Base-by-base conservation (phyloP, 257 asterid genomes). In the Linaria vulgaris region DNA sequence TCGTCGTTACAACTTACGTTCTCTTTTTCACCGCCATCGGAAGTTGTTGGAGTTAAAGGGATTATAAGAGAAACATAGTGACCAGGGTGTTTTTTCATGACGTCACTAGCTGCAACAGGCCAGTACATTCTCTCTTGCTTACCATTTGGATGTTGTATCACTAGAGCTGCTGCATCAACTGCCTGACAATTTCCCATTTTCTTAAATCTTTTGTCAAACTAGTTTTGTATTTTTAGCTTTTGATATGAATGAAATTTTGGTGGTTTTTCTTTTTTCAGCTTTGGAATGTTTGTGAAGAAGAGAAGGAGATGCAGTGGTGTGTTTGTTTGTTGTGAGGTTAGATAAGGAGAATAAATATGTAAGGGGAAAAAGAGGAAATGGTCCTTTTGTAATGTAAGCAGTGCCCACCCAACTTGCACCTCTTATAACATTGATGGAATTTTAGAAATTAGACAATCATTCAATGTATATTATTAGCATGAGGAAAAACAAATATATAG, bases 151-250 rank as follows among this genome's bases (percentile, higher is more conserved):
- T 86, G 90, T 27, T 86, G 88, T 59, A 86, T 72, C 49, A 86
- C 86, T 49, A 86, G 66, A 27, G 86, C 86, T 62, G 95, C 88
- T 30, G 85, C 87, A 79, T 81, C 88, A 25, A 83, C 84, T 27
- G 88, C 83, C 64, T 86, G 95, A 44, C 90, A 83, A 60, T 86
- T 86, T 12, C 94, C 94, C 91, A 84, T 84, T 64, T 61, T 60
- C 64, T 61, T 76, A 63, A n/a, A 69, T 67, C 58, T 69, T 68
- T 69, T 44, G 34, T 27, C 4, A 27, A 6, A 27, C 3, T 27
- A 6, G 27, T 25, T 41, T 59, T 6, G 2, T 30, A 6, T 16
- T 46, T 24, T 17, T 21, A 17, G 22, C 49, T 50, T 17, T 58
- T 43, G 51, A 20, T 14, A 13, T 13, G 39, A 49, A 24, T 31